These are phyloP conservation scores for Microcera coccophila DNA, from an alignment of 2,329 filamentous ascomycete species.

Conservation along the genomic window DNA sequence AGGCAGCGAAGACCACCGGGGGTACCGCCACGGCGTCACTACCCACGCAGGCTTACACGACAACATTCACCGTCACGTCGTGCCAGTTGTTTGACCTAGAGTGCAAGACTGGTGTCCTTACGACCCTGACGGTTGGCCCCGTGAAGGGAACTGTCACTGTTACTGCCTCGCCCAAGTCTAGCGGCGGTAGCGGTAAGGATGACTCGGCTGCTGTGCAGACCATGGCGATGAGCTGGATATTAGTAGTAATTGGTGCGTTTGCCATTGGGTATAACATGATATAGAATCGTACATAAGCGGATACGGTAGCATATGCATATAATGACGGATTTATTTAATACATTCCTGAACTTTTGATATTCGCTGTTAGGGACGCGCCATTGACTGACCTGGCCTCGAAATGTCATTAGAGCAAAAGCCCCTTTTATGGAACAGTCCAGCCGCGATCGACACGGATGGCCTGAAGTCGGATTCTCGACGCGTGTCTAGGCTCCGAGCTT, in stretches of 20 bases:
- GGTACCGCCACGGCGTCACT: constrained; percentile 4
- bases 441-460: no score
- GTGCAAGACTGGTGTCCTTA: constrained; percentile 25
- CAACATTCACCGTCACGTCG: constrained; percentile 27
- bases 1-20: background rate
- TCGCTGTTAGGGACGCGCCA: no score
- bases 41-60: constrained; percentile 20
- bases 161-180: constrained; percentile 11
- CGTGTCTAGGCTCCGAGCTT: no score
- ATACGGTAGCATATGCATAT: background rate
- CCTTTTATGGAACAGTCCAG: no score
- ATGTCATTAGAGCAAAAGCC: no score
- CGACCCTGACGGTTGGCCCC: constrained; percentile 22
- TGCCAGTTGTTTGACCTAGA: constrained; percentile 21
- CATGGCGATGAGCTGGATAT: constrained; percentile 15
- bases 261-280: constrained; percentile 23
- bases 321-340: no score
- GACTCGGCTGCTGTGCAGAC: constrained; percentile 17
- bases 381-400: no score
- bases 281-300: constrained; percentile 8
- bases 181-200: constrained; percentile 7
- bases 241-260: constrained; percentile 19
- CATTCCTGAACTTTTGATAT: no score
- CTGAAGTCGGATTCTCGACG: no score
- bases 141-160: constrained; percentile 17